Conservation (phyloP, 1,139 yeast genomes). For the Chernovozyma sophiae-reginae region DNA sequence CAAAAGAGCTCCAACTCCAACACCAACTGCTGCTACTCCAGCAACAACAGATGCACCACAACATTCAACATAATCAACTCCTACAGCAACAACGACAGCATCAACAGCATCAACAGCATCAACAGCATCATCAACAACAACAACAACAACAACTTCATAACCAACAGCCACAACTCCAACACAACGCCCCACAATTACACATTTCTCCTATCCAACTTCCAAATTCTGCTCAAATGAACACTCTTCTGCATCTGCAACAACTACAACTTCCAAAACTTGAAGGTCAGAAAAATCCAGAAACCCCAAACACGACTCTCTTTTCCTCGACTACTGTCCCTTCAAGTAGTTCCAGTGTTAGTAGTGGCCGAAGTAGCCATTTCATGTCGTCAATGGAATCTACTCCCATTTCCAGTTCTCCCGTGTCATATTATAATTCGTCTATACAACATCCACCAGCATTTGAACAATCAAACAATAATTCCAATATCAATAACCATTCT, state of each 20-base stretch:
- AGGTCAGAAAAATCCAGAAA: constrained; percentile 3
- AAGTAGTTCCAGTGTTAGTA: neutral
- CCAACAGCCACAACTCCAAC: neutral
- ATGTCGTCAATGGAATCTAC: neutral
- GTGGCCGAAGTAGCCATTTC: neutral
- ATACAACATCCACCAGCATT: neutral
- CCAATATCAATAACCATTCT: neutral
- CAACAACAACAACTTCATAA: constrained; percentile 2
- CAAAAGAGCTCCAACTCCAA: neutral
- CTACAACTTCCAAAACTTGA: neutral
- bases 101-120: constrained; percentile 1
- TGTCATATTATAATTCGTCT: neutral
- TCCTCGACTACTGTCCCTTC: neutral
- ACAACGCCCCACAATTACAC: no score
- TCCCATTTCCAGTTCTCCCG: neutral
- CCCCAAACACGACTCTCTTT: constrained; percentile 4
- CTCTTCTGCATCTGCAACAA: no score
- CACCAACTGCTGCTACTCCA: neutral
- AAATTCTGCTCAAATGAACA: no score
- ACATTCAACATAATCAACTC: no score
- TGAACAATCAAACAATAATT: neutral
- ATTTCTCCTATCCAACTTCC: no score
- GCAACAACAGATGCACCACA: neutral
- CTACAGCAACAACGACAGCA: constrained; percentile 9
- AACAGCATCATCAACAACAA: neutral